A percentile compares a stretch with the other conserved stretches of the same genome.
phyloP scores from a whole-genome alignment of 1,284 basidiomycete species.

The Puccinia triticina region DNA sequence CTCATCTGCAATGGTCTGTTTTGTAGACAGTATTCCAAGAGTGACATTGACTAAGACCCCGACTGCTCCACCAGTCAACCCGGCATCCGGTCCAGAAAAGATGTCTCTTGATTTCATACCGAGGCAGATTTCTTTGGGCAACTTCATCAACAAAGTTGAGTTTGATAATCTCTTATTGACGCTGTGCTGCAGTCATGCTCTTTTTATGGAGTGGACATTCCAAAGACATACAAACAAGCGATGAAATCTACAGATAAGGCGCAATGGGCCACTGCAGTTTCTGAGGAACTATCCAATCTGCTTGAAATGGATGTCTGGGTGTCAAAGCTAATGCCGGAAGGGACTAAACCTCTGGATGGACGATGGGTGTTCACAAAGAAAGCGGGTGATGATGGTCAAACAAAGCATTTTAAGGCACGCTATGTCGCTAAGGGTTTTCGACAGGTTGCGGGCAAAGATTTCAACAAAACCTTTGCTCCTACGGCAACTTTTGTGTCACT shows the following conservation, averaged over 20 bases:
- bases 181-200: neutral
- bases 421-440: conserved; percentile 52
- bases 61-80: too few species aligned
- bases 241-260: too few species aligned
- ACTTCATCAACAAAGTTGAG: neutral
- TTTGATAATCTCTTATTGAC: neutral
- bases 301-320: too few species aligned
- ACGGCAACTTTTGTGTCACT: conserved; percentile 22
- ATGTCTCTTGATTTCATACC: neutral
- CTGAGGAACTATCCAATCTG: conserved; percentile 6
- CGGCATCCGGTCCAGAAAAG: neutral
- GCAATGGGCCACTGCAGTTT: neutral
- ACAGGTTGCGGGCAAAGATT: conserved; percentile 51
- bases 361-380: conserved; percentile 51
- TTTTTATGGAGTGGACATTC: neutral
- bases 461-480: conserved; percentile 46
- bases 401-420: conserved; percentile 46
- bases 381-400: neutral
- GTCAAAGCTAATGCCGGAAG: too few species aligned
- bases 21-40: neutral
- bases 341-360: too few species aligned
- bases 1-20: neutral
- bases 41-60: too few species aligned
- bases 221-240: neutral
- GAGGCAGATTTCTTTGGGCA: neutral